Conservation (phyloP, 352 stramenopile genomes). For the Globisporangium paroecandrum region DNA sequence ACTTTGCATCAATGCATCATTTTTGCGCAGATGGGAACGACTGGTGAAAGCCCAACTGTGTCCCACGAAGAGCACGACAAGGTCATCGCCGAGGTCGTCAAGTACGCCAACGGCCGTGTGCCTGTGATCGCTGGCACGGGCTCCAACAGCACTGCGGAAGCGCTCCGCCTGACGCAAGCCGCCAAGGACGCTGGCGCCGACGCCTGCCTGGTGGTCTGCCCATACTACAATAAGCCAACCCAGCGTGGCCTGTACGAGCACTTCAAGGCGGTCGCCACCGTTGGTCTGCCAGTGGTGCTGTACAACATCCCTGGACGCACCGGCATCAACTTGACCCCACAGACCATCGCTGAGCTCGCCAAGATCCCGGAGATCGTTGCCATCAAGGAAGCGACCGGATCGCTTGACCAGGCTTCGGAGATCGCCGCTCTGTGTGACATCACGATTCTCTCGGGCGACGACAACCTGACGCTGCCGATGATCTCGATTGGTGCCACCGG, state of each 20-base stretch:
- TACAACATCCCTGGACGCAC: slow-evolving; percentile 98
- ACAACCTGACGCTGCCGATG: slow-evolving; percentile 88
- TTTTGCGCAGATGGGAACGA: slow-evolving; percentile 89
- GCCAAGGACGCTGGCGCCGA: slow-evolving; percentile 93
- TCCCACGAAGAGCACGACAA: slow-evolving; percentile 93
- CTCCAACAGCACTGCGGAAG: slow-evolving; percentile 91
- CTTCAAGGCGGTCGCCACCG: slow-evolving; percentile 87
- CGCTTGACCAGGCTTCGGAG: slow-evolving; percentile 86
- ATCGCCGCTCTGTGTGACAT: slow-evolving; percentile 89
- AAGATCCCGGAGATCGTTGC: slow-evolving; percentile 96
- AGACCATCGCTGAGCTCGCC: slow-evolving; percentile 91
- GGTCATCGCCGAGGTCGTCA: slow-evolving; percentile 91
- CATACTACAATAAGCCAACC: slow-evolving; percentile 99
- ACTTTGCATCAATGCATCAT: not conserved
- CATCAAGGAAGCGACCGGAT: slow-evolving; percentile 97
- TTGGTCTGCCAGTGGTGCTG: slow-evolving; percentile 92
- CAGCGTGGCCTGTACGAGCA: slow-evolving; percentile 94
- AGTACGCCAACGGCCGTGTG: slow-evolving; percentile 76
- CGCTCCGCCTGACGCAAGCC: slow-evolving; percentile 79
- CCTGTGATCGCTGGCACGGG: slow-evolving; percentile 95
- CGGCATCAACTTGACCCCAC: slow-evolving; percentile 92
- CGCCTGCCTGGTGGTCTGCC: slow-evolving; percentile 94
- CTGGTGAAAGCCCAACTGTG: slow-evolving; percentile 95
- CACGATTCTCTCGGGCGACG: slow-evolving; percentile 89
- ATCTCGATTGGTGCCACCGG: slow-evolving; percentile 87